Evolutionary conservation across 257 asterid species (phyloP), one percentile per base, ranked within the genome.

Genomic region (Linaria vulgaris): DNA sequence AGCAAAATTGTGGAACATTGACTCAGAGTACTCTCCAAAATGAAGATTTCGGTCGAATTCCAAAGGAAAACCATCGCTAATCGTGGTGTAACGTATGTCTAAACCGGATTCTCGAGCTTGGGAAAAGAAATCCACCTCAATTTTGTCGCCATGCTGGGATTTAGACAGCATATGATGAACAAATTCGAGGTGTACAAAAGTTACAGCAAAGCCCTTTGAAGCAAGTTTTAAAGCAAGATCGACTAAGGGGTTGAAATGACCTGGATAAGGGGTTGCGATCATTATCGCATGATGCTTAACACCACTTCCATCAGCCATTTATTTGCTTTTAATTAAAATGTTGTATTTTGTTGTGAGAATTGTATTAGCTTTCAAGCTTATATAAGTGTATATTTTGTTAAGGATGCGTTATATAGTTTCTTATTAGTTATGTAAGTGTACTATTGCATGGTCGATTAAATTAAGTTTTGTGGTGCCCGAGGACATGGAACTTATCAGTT

Each of bases 231-330:
- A 66, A 23, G 83, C 86, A 34, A 80, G 75, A 52, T 74, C 60
- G 5, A 72, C 77, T 46, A 67, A 72, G 1, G 86, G 86, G 21
- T 59, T 80, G 24, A 80, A 70, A 61, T 80, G 86, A 59, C 86
- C 86, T 68, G 77, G 86, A 31, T 63, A 73, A 9, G 82, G 85
- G 43, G 71, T 60, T 19, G 81, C 71, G 14, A 76, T 67, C 78
- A 79, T 63, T 6, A 79, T 76, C n/a, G n/a, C n/a, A n/a, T n/a
- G n/a, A n/a, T n/a, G n/a, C n/a, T n/a, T n/a, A n/a, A n/a, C n/a
- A n/a, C n/a, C n/a, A n/a, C n/a, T n/a, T n/a, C n/a, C n/a, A n/a
- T n/a, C n/a, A n/a, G n/a, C n/a, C n/a, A n/a, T n/a, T n/a, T n/a
- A n/a, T n/a, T n/a, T n/a, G n/a, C n/a, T n/a, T n/a, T n/a, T n/a